Evolutionary conservation across 495 filamentous ascomycete species (phyloP), one percentile per base, ranked within the genome.

Genomic region (Endocarpon pusillum): DNA sequence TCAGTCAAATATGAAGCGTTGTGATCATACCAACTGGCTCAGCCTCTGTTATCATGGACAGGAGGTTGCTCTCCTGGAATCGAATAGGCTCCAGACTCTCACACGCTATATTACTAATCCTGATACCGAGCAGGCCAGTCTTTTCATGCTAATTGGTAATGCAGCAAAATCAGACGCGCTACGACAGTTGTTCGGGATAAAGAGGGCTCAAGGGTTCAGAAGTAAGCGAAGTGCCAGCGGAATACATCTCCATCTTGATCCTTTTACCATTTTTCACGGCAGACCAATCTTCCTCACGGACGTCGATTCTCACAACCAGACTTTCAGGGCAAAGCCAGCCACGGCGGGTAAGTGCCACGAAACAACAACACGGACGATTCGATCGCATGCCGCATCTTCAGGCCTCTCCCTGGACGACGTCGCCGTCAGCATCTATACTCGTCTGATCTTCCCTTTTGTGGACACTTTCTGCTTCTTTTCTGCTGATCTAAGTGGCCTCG

Each of bases 401-500:
- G 11, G 7, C 19, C 15, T 23, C 22, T n/a, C 11, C 20, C 21
- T 36, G 21, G 23, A 14, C 32, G 18, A 28, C 32, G 25, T 19
- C 26, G 26, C 37, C 19, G 38, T 39, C 33, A 28, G 15, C 23
- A 19, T 53, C 22, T 47, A 52, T 23, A 32, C 44, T 11, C 40
- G 40, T 12, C 38, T 53, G n/a, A 29, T 54, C 14, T 47, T 38
- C 34, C 31, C 36, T 11, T 56, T 56, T 30, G 43, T 36, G 33
- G 38, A 56, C 26, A 25, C 53, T 7, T 34, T 56, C 21, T 56
- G 37, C 21, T 39, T 56, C 28, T 56, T 56, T 39, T 39, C 42
- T 4, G 42, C 49, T 45, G 40, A 56, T 31, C 40, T 56, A 37
- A 14, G 21, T 16, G 40, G 40, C 9, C 40, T 49, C n/a, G 33